phyloP scores from a whole-genome alignment of 257 asterid species.

The Fraxinus anomala region DNA sequence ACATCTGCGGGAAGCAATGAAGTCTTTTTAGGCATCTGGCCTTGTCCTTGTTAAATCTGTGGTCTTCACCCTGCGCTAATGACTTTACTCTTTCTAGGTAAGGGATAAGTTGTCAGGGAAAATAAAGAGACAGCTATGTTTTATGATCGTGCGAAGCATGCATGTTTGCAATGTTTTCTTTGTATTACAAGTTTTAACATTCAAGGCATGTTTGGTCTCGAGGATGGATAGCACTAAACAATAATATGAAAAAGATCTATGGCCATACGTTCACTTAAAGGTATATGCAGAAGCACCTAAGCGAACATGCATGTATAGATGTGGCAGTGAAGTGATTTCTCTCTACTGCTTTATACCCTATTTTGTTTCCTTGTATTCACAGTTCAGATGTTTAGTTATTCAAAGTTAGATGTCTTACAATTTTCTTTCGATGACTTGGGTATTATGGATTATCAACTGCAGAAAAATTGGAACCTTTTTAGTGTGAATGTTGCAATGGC shows the following conservation, averaged over 20 bases:
- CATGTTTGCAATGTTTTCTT: not conserved
- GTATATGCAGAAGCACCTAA: not conserved
- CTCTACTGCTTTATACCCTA: not conserved
- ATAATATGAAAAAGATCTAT: not conserved
- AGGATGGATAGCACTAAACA: not conserved
- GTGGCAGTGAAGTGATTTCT: not conserved
- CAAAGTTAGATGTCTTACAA: not conserved
- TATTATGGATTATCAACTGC: conserved; percentile 42
- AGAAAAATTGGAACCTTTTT: conserved; percentile 92
- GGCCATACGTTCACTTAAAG: not conserved
- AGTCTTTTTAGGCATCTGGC: not conserved
- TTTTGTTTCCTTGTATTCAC: not conserved
- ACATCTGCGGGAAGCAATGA: not conserved
- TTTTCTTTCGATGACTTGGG: not conserved
- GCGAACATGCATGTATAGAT: not conserved
- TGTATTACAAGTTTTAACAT: not conserved
- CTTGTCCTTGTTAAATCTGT: not conserved
- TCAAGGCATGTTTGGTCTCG: not conserved
- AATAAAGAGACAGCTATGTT: not conserved
- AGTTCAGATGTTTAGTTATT: not conserved
- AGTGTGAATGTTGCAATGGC: conserved; percentile 93
- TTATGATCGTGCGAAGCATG: not conserved
- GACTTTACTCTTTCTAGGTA: not conserved
- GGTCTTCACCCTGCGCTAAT: not conserved
- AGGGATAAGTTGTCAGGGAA: not conserved